phyloP scores from a whole-genome alignment of 345 rosid species.

The Luvunga scandens region DNA sequence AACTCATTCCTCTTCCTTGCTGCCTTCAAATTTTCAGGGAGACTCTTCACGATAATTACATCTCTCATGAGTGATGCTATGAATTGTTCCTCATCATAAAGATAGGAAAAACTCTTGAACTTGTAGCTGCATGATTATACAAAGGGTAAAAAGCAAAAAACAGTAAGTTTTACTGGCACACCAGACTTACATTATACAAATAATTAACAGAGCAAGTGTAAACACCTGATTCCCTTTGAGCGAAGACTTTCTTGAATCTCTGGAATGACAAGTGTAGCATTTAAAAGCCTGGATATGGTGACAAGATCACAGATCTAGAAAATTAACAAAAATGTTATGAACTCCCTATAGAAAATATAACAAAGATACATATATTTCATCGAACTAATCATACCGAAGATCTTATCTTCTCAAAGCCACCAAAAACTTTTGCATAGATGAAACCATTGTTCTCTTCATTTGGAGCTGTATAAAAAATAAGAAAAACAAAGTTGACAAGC shows the following conservation, averaged over 20 bases:
- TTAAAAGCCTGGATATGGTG: conserved; percentile 97
- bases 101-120: conserved; percentile 94
- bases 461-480: conserved; percentile 47
- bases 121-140: conserved; percentile 47
- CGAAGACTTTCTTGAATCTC: conserved; percentile 94
- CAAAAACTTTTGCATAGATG: conserved; percentile 89
- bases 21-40: conserved; percentile 78
- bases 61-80: conserved; percentile 86
- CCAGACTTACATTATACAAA: conserved; percentile 12
- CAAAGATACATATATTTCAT: conserved; percentile 9
- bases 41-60: conserved; percentile 57
- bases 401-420: conserved; percentile 91
- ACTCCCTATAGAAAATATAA: conserved; percentile 13
- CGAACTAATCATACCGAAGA: conserved; percentile 63
- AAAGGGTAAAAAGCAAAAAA: conserved; percentile 9
- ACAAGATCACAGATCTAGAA: conserved; percentile 99
- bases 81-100: conserved; percentile 93
- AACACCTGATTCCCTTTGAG: conserved; percentile 87
- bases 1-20: conserved; percentile 72
- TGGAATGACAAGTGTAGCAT: conserved; percentile 99
- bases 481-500: conserved; percentile 11
- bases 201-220: conserved; percentile 11
- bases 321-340: conserved; percentile 55
- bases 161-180: neutral
- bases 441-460: conserved; percentile 54